Evolutionary conservation across 805 yeast genomes (phyloP), one percentile per base, ranked within the genome.

Genomic region (Candida vaughaniae): DNA sequence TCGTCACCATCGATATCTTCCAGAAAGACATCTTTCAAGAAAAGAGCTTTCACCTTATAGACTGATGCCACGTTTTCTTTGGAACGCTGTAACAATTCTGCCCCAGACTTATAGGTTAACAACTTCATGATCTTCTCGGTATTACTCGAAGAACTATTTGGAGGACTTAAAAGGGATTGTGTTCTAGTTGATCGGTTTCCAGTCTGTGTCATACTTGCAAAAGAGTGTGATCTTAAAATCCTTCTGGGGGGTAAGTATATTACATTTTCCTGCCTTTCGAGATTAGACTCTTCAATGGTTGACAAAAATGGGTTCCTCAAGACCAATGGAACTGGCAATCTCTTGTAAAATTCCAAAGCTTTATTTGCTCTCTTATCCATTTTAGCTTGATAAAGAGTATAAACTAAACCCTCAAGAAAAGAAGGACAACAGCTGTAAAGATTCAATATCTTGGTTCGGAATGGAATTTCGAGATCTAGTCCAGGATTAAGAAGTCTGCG

Each of bases 351-450:
- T 17, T 29, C 12, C 28, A n/a, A n/a, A n/a, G n/a, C n/a, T n/a
- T n/a, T n/a, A n/a, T n/a, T n/a, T n/a, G n/a, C n/a, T n/a, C n/a
- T n/a, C n/a, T 6, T 15, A 16, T 29, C 33, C 12, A 6, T 29
- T 18, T 29, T 29, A 5, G 23, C 33, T 11, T 29, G 16, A 11
- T 29, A 18, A 7, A 29, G 29, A 23, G 17, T 18, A 16, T 32
- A 23, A 25, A 23, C 17, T 16, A 32, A 15, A n/a, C 35, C 35
- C 12, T 32, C 35, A 18, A 32, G 16, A 11, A 32, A 32, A 15
- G 29, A 6, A 16, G 35, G 35, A 9, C 15, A 3, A 25, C 17
- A 22, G 25, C 29, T 32, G 22, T 23, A 5, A 7, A 32, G 22
- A 32, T 32, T 23, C 25, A 32, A 32, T 4, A 32, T 22, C 22